These are phyloP conservation scores for Cenchrus americanus DNA, from an alignment of 176 grass and related monocot species.

Conservation along the genomic window DNA sequence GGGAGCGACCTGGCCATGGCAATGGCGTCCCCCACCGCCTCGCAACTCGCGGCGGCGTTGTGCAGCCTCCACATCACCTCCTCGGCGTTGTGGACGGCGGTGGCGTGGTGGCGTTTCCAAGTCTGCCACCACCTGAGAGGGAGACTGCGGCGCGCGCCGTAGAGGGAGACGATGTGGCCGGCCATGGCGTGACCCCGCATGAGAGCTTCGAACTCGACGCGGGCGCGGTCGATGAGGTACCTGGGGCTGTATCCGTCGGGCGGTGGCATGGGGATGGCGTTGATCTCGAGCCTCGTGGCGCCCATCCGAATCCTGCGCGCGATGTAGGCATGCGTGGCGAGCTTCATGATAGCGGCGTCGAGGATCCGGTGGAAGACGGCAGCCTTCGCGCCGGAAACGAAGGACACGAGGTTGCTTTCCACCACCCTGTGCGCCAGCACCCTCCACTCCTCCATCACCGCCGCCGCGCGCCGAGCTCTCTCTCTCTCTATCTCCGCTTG, in stretches of 20 bases:
- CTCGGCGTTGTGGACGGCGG: background rate
- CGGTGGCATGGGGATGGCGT: background rate
- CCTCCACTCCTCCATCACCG: constrained; percentile 6
- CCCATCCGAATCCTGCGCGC: background rate
- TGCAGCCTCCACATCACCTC: background rate
- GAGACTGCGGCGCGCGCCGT: background rate
- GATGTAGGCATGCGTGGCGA: background rate
- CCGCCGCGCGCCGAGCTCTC: background rate
- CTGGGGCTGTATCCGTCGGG: background rate
- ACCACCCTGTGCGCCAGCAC: background rate
- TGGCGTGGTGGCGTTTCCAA: background rate
- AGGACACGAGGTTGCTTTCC: background rate
- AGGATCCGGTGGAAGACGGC: background rate
- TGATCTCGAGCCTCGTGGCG: background rate
- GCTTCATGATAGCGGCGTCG: background rate
- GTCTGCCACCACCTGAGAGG: too few species aligned
- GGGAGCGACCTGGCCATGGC: background rate
- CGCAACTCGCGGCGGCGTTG: background rate
- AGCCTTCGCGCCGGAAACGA: background rate
- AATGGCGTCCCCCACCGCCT: background rate
- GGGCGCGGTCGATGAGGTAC: background rate
- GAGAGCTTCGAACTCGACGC: background rate
- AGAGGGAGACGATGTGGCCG: background rate
- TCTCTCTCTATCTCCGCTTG: background rate
- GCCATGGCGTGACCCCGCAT: background rate